Evolutionary conservation across 2,329 filamentous ascomycete genomes (phyloP).

Genomic region (Hymenoscyphus repandus): DNA sequence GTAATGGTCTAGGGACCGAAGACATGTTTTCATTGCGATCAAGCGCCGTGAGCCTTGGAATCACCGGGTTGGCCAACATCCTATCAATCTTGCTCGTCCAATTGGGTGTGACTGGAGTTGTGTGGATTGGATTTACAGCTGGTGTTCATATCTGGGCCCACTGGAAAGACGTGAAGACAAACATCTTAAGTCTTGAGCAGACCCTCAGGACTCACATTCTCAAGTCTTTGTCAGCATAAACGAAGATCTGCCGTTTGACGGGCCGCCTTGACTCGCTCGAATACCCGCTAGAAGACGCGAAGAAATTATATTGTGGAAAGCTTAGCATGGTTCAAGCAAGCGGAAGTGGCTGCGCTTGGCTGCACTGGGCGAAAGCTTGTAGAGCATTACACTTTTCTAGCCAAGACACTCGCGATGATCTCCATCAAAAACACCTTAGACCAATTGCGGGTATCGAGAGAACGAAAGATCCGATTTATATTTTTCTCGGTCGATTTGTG

Average conservation of each 20-base stretch:
- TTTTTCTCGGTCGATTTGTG: constrained; percentile 19
- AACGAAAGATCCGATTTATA: neutral
- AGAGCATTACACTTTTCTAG: neutral
- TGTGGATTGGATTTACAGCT: constrained; percentile 27
- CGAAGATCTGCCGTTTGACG: constrained; percentile 3
- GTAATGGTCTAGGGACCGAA: constrained; percentile 12
- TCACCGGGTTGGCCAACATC: constrained; percentile 20
- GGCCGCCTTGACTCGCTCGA: neutral
- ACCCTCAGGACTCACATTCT: neutral
- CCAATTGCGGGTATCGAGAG: neutral
- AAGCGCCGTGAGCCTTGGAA: constrained; percentile 1
- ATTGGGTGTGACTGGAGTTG: constrained; percentile 20
- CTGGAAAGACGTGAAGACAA: neutral
- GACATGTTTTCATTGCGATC: constrained; percentile 17
- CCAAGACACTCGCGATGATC: neutral
- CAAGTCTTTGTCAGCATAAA: neutral
- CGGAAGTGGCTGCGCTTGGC: constrained; percentile 2
- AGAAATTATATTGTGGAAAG: constrained; percentile 5
- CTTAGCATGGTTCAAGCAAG: neutral
- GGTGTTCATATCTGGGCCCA: constrained; percentile 15
- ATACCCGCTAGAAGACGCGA: constrained; percentile 3
- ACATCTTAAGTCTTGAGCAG: neutral
- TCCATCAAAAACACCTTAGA: neutral
- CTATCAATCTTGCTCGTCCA: constrained; percentile 23
- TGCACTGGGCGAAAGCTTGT: constrained; percentile 8